A percentile compares a stretch with the other conserved stretches of the same genome.
These are phyloP conservation scores for Eleusine indica DNA, from an alignment of 176 grass and related monocot genomes.

Conservation along the genomic window DNA sequence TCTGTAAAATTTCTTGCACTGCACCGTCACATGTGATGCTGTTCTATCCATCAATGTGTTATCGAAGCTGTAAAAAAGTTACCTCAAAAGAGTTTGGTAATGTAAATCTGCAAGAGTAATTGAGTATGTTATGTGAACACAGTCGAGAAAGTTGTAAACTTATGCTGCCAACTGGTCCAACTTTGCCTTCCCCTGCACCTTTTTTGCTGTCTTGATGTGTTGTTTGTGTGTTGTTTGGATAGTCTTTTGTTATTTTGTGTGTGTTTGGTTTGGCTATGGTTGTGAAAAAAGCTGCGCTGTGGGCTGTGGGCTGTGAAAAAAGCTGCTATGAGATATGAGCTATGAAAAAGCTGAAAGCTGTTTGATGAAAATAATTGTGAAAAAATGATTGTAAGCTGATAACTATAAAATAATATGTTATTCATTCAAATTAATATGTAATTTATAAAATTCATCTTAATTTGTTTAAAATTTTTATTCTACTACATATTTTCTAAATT, in stretches of 20 bases:
- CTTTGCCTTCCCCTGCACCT: background rate
- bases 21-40: background rate
- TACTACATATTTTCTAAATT: too few species aligned
- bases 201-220: background rate
- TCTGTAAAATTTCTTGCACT: background rate
- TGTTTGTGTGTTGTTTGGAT: background rate
- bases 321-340: too few species aligned
- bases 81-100: background rate
- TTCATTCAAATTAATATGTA: too few species aligned
- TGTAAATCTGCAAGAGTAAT: background rate
- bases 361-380: too few species aligned
- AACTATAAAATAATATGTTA: too few species aligned
- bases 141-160: background rate
- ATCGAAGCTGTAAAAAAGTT: background rate
- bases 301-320: too few species aligned
- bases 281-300: too few species aligned
- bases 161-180: background rate
- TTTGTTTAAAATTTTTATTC: too few species aligned
- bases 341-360: too few species aligned
- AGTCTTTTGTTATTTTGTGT: background rate
- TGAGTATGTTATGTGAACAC: background rate
- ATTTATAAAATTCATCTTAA: too few species aligned
- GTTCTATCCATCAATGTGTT: constrained; percentile 29
- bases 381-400: too few species aligned
- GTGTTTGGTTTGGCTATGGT: too few species aligned